Evolutionary conservation across 2,329 filamentous ascomycete species (phyloP).

Genomic region (Alternaria sp.): DNA sequence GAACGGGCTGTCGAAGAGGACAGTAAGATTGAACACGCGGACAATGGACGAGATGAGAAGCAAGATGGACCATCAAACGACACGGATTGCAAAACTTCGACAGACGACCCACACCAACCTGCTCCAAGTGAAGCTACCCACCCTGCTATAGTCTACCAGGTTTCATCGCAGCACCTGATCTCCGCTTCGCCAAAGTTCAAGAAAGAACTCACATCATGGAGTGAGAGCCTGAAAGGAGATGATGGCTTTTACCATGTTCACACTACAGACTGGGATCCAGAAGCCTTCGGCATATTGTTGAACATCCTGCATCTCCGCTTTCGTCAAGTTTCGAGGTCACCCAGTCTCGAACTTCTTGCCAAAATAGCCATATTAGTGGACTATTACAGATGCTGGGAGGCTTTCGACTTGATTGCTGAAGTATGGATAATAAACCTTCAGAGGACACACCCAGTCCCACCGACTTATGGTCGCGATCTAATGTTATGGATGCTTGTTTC

Average conservation of each 20-base stretch:
- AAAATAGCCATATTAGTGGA: constrained; percentile 57
- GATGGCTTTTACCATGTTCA: constrained; percentile 15
- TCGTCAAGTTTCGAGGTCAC: constrained; percentile 50
- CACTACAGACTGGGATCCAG: constrained; percentile 41
- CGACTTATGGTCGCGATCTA: constrained; percentile 24
- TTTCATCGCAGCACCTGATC: constrained; percentile 13
- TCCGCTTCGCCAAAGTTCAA: constrained; percentile 13
- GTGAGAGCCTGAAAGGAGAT: background rate
- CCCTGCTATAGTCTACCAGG: constrained; percentile 4
- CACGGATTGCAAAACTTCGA: background rate
- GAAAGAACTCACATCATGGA: constrained; percentile 2
- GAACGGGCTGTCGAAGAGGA: background rate
- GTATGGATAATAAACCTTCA: constrained; percentile 52
- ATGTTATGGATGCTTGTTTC: constrained; percentile 38
- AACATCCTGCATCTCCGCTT: constrained; percentile 57
- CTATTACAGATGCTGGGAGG: constrained; percentile 55
- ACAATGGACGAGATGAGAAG: background rate
- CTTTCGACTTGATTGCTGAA: constrained; percentile 55
- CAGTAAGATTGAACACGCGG: background rate
- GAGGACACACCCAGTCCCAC: constrained; percentile 9
- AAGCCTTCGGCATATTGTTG: constrained; percentile 56
- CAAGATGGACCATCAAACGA: no score
- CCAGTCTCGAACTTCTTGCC: constrained; percentile 56
- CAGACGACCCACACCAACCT: background rate
- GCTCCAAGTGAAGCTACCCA: background rate